Base-by-base conservation (phyloP, 768 basidiomycete genomes). In the Lanmaoa rubissima region DNA sequence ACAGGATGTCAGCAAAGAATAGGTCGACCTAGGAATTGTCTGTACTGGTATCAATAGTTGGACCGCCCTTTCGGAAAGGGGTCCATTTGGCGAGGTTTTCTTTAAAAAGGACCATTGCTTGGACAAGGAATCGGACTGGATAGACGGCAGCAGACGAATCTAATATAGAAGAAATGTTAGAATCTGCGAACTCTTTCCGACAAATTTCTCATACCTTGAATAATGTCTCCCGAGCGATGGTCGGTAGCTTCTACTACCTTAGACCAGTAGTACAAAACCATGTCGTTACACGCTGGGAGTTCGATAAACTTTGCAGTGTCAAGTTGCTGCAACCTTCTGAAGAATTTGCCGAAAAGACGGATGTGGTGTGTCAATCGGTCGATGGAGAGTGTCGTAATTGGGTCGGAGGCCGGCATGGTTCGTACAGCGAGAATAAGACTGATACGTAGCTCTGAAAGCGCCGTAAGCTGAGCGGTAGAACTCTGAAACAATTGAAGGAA, bases 71-170 rank as follows among this genome's bases (percentile, higher is more conserved):
- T 54, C 82, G 80, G 19, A 76, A 69, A 4, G 87, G 84, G 1
- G 86, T 80, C 90, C 91, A 94, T 65, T 86, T 87, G 10, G 84
- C 79, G 24, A 94, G 78, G 60, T 82, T 89, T 55, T 92, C 92
- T 63, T 88, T 91, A 74, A 94, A 93, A 10, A 94, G 73, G 7
- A 89, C 87, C 85, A 94, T 87, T 3, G 87, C 88, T 65, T 92
- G 91, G 0, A 93, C 88, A 55, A 94, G 75, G 64, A 90, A 85
- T 12, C 87, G 83, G 24, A 89, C 77, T n/a, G 92, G 92, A 66
- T 86, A 92, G 2, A 86, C 69, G 2, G 85, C 87, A 43, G 77
- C 72, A 32, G 76, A 68, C 0, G 84, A 81, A 68, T 93, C 90
- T 92, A 55, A 43, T 38, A 10, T 51, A 26, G 5, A 48, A 28